Conservation (phyloP, 148 eudicot genomes). For the Cornus florida region DNA sequence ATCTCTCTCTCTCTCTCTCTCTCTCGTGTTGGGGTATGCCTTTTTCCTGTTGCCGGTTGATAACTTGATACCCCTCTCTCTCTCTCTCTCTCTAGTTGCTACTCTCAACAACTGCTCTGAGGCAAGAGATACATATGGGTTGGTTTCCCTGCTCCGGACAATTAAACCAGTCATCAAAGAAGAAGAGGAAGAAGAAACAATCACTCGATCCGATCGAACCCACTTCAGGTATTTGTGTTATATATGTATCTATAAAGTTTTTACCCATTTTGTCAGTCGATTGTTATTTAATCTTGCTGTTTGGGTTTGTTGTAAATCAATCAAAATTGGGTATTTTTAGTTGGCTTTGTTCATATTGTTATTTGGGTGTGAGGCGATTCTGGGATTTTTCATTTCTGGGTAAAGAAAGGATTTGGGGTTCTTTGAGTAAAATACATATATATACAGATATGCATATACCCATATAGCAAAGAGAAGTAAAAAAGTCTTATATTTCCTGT, state of each 20-base stretch:
- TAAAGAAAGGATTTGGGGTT: neutral
- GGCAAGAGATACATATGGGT: slow-evolving; percentile 22
- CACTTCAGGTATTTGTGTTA: slow-evolving; percentile 10
- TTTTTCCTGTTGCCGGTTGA: neutral
- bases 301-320: neutral
- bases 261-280: neutral
- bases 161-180: slow-evolving; percentile 14
- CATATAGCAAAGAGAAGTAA: neutral
- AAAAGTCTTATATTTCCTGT: neutral
- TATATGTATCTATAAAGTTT: too few relatives aligned
- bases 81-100: neutral
- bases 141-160: slow-evolving; percentile 40
- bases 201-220: slow-evolving; percentile 13
- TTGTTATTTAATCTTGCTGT: neutral
- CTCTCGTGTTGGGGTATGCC: neutral
- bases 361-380: neutral
- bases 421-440: too few relatives aligned
- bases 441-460: too few relatives aligned
- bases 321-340: neutral
- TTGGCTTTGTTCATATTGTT: too few relatives aligned
- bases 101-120: neutral
- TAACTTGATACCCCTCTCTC: neutral
- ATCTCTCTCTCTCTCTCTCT: neutral
- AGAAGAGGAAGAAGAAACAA: slow-evolving; percentile 25
- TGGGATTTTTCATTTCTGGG: neutral